Evolutionary conservation across 2,329 filamentous ascomycete species (phyloP).

Genomic region (Ophiostoma sp.): DNA sequence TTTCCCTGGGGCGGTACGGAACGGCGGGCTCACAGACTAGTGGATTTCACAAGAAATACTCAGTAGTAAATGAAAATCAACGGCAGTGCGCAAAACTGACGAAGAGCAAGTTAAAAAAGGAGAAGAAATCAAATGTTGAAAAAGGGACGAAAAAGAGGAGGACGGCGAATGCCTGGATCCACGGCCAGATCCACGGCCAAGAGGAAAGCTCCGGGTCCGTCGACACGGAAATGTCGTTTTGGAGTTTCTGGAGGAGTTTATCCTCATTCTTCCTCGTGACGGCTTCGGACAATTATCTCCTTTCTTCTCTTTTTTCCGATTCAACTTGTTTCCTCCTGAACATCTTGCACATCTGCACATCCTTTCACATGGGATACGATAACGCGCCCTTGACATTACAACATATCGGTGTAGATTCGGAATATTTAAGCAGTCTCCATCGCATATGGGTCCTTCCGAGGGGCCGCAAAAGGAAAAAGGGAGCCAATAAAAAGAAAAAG

Average conservation of each 20-base stretch:
- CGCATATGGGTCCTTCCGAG: neutral
- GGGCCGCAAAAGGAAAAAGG: neutral
- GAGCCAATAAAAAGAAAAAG: neutral
- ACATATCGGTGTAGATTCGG: neutral
- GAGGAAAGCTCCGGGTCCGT: neutral
- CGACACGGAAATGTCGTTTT: neutral
- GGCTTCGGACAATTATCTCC: neutral
- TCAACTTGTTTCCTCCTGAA: neutral
- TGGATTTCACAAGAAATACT: no score
- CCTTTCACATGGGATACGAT: constrained; percentile 3
- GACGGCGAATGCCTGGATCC: neutral
- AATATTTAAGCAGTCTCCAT: neutral
- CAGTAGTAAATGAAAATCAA: neutral
- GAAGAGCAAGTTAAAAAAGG: neutral
- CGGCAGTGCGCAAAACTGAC: neutral
- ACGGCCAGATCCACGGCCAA: neutral
- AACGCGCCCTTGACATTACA: neutral
- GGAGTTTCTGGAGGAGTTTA: neutral
- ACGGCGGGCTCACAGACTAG: neutral
- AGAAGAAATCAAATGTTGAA: neutral
- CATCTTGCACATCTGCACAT: neutral
- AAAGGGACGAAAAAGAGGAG: neutral
- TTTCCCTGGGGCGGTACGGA: constrained; percentile 14
- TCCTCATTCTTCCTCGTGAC: neutral
- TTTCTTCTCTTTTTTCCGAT: neutral